Conservation (phyloP, 768 basidiomycete genomes). For the Boletus speciosus region DNA sequence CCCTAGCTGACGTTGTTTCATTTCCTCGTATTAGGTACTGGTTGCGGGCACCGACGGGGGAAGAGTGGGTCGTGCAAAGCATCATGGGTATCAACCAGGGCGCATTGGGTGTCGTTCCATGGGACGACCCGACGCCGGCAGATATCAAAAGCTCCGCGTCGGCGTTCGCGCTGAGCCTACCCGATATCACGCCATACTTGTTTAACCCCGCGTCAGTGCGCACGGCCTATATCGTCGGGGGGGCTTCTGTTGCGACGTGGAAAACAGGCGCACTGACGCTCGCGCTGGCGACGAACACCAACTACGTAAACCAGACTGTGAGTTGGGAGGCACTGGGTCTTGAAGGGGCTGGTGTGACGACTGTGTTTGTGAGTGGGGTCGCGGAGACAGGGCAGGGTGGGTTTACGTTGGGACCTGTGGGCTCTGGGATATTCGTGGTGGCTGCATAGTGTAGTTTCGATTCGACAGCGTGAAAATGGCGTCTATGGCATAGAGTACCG, state of each 20-base stretch:
- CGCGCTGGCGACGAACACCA: conserved; percentile 50
- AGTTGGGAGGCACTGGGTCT: conserved; percentile 31
- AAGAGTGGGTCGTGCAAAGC: conserved; percentile 64
- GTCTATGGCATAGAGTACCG: neutral
- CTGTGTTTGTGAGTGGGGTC: conserved; percentile 15
- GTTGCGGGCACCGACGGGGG: conserved; percentile 61
- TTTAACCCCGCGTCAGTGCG: conserved; percentile 39
- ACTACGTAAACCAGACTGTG: conserved; percentile 37
- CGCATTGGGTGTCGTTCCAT: conserved; percentile 47
- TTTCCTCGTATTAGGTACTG: conserved; percentile 44
- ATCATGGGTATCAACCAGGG: conserved; percentile 71
- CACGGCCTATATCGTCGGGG: conserved; percentile 35
- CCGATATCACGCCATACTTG: conserved; percentile 46
- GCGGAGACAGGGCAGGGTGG: conserved; percentile 1
- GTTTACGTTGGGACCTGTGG: conserved; percentile 25
- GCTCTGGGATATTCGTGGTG: conserved; percentile 21
- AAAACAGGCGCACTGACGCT: conserved; percentile 38
- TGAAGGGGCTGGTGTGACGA: neutral
- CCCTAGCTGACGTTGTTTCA: neutral
- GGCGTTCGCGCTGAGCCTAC: conserved; percentile 42
- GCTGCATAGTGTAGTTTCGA: neutral
- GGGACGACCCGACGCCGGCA: conserved; percentile 51
- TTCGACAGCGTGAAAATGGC: neutral
- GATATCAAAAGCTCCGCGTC: conserved; percentile 56
- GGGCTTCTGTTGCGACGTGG: conserved; percentile 55